A percentile compares a stretch with the other conserved stretches of the same genome.
Conservation (phyloP, 495 filamentous ascomycete species). For the Delitschia confertaspora region DNA sequence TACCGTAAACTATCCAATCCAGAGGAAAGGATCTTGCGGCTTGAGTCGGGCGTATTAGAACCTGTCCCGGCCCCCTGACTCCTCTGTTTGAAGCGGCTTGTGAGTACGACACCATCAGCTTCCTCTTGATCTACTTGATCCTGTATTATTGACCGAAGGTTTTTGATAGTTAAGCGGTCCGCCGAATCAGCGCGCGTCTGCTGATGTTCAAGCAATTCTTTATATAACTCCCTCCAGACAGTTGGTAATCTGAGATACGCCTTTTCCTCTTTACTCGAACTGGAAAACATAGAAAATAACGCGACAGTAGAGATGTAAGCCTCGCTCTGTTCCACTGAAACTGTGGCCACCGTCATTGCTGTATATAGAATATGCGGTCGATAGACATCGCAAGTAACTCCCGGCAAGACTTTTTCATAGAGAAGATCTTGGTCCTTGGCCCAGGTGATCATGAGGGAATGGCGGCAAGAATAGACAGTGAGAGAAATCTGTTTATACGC, state of each 20-base stretch:
- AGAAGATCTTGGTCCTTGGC: conserved; percentile 61
- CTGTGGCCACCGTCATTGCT: conserved; percentile 68
- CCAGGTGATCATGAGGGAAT: conserved; percentile 68
- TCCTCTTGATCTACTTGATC: conserved; percentile 46
- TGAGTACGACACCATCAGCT: conserved; percentile 68
- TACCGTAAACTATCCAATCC: conserved; percentile 45
- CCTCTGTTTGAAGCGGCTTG: conserved; percentile 53
- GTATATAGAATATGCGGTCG: conserved; percentile 47
- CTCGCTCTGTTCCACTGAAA: conserved; percentile 72
- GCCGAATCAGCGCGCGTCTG: conserved; percentile 57
- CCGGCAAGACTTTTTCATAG: conserved; percentile 34
- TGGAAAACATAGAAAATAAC: conserved; percentile 68
- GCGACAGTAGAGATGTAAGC: conserved; percentile 73
- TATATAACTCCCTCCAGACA: conserved; percentile 78
- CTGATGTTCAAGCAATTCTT: conserved; percentile 60
- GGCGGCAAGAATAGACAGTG: conserved; percentile 62
- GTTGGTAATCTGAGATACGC: conserved; percentile 66
- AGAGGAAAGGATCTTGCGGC: conserved; percentile 24
- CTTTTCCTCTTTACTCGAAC: conserved; percentile 76
- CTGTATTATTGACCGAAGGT: conserved; percentile 53
- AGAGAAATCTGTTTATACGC: conserved; percentile 59
- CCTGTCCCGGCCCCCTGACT: conserved; percentile 42
- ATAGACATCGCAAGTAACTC: conserved; percentile 39
- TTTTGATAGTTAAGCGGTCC: conserved; percentile 56
- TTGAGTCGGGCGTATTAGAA: conserved; percentile 4